Percentiles rank a stretch among this genome's conserved stretches.
phyloP scores from a whole-genome alignment of 2,329 filamentous ascomycete species.

The Emmonsia crescens region DNA sequence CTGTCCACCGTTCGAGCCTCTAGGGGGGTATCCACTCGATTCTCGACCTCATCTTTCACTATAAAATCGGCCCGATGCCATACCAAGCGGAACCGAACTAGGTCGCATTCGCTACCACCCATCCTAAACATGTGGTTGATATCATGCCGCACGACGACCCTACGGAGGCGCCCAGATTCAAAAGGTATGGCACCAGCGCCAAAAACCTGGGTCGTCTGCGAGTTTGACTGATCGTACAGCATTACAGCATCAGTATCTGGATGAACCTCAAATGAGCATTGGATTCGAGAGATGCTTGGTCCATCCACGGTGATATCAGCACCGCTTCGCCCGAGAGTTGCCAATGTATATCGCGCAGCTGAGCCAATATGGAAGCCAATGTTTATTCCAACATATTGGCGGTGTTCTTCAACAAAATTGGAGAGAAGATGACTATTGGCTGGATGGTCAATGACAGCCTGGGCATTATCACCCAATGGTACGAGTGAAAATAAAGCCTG shows the following conservation, averaged over 20 bases:
- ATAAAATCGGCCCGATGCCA: constrained; percentile 4
- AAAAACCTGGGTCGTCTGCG: constrained; percentile 11
- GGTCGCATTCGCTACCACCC: constrained; percentile 8
- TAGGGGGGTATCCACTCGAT: background rate
- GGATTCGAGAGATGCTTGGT: constrained; percentile 12
- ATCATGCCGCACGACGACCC: constrained; percentile 9
- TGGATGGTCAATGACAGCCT: constrained; percentile 6
- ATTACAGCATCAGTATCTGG: constrained; percentile 5
- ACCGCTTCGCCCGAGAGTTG: constrained; percentile 10
- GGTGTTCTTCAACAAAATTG: background rate
- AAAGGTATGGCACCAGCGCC: constrained; percentile 12
- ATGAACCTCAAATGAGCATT: constrained; percentile 16
- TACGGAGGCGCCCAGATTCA: constrained; percentile 9
- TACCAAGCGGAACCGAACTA: constrained; percentile 8
- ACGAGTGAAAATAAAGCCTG: constrained; percentile 6
- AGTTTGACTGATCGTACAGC: constrained; percentile 13
- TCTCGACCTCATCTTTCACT: background rate
- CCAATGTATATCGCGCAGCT: constrained; percentile 6
- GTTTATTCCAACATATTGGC: background rate
- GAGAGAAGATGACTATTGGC: constrained; percentile 8
- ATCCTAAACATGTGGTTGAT: constrained; percentile 14
- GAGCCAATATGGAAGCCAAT: constrained; percentile 7
- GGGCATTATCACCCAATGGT: background rate
- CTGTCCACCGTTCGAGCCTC: constrained; percentile 1
- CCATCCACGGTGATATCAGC: constrained; percentile 12